A percentile compares a stretch with the other conserved stretches of the same genome.
These are phyloP conservation scores for Hygrophorus pudorinus DNA, from an alignment of 768 basidiomycete species.

Conservation along the genomic window DNA sequence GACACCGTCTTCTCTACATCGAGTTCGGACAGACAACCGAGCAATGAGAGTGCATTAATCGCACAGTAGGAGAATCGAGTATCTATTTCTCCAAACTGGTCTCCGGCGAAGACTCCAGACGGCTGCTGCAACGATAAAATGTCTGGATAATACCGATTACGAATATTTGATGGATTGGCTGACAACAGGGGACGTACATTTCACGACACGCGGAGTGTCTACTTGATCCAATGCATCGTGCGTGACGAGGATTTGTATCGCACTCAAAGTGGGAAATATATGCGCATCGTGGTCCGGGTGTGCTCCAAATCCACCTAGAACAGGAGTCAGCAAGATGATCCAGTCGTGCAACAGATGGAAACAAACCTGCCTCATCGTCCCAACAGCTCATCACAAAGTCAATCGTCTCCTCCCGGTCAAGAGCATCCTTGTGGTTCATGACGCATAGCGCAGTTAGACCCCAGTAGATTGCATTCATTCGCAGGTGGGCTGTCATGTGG, in stretches of 20 bases:
- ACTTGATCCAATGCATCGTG: slow-evolving; percentile 72
- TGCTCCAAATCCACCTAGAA: slow-evolving; percentile 79
- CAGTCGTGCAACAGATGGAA: slow-evolving; percentile 3
- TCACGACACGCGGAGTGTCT: slow-evolving; percentile 57
- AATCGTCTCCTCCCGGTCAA: slow-evolving; percentile 78
- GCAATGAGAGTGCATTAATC: slow-evolving; percentile 71
- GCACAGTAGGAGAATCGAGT: slow-evolving; percentile 88
- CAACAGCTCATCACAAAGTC: slow-evolving; percentile 91
- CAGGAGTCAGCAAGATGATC: not conserved
- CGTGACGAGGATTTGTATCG: slow-evolving; percentile 83
- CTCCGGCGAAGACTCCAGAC: slow-evolving; percentile 85
- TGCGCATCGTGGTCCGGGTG: slow-evolving; percentile 93
- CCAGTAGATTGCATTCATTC: slow-evolving; percentile 97
- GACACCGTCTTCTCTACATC: slow-evolving; percentile 56
- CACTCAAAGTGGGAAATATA: slow-evolving; percentile 77
- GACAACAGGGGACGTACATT: slow-evolving; percentile 42
- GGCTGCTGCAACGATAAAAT: slow-evolving; percentile 77
- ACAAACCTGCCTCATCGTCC: slow-evolving; percentile 76
- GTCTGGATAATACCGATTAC: slow-evolving; percentile 34
- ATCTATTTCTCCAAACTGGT: slow-evolving; percentile 85
- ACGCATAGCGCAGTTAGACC: slow-evolving; percentile 80
- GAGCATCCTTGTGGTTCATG: slow-evolving; percentile 68
- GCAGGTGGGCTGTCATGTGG: slow-evolving; percentile 86
- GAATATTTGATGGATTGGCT: not conserved
- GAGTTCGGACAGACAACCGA: slow-evolving; percentile 63